These are phyloP conservation scores for Alopecurus myosuroides DNA, from an alignment of 176 grass and related monocot species.

Conservation along the genomic window DNA sequence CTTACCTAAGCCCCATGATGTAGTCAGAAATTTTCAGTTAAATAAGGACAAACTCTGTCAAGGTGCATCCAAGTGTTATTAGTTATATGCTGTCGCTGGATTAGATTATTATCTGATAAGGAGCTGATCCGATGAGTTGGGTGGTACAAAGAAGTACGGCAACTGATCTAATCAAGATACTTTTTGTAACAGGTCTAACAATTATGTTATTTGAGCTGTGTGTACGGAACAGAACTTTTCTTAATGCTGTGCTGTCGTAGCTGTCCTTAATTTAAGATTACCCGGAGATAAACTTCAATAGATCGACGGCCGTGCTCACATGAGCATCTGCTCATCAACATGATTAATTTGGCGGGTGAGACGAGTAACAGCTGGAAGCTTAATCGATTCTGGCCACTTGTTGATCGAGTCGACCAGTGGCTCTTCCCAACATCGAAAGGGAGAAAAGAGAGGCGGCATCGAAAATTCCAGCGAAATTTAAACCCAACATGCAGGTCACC, in stretches of 20 bases:
- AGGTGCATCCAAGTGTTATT: background rate
- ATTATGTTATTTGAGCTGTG: background rate
- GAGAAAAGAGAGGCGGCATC: background rate
- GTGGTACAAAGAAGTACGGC: conserved; percentile 21
- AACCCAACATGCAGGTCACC: background rate
- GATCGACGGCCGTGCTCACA: background rate
- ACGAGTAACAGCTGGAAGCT: background rate
- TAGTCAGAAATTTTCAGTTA: background rate
- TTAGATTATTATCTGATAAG: background rate
- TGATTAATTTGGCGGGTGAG: background rate
- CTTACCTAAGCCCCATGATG: background rate
- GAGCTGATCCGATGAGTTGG: background rate
- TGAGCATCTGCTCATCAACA: background rate
- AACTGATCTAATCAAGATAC: background rate
- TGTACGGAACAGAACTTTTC: background rate
- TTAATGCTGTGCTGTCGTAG: background rate
- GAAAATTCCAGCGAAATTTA: background rate
- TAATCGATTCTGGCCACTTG: background rate
- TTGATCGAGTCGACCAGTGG: background rate
- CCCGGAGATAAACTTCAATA: background rate
- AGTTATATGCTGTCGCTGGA: background rate
- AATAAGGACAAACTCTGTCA: background rate
- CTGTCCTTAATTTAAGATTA: background rate
- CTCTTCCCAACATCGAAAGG: background rate
- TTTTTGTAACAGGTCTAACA: background rate